Conservation (phyloP, 2,329 filamentous ascomycete species). For the Dactylellina parvicollis region DNA sequence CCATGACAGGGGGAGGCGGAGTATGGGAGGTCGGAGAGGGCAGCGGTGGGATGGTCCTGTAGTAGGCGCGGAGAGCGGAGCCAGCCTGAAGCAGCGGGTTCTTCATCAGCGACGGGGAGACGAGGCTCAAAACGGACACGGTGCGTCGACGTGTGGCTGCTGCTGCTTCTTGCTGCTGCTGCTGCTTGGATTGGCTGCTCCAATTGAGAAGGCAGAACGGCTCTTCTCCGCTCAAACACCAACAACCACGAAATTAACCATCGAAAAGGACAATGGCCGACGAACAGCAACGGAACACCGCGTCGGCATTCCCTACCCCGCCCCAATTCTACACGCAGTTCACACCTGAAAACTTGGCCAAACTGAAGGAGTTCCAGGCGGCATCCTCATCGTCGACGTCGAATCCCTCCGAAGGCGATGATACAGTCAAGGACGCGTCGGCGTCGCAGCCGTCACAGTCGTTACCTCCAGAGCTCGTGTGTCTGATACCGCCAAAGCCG, state of each 20-base stretch:
- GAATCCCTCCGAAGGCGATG: slow-evolving; percentile 55
- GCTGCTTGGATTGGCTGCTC: neutral
- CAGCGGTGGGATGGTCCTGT: slow-evolving; percentile 30
- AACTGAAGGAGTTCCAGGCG: slow-evolving; percentile 66
- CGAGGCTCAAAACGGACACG: neutral
- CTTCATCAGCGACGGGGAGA: slow-evolving; percentile 4
- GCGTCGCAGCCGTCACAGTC: slow-evolving; percentile 66
- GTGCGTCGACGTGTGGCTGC: neutral
- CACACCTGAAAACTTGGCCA: slow-evolving; percentile 76
- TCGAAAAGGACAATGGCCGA: slow-evolving; percentile 31
- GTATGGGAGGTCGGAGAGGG: slow-evolving; percentile 10
- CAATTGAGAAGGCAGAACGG: too few relatives aligned
- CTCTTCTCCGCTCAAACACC: neutral
- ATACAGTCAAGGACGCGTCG: slow-evolving; percentile 14
- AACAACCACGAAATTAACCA: neutral
- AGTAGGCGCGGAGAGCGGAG: slow-evolving; percentile 31
- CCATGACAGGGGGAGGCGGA: slow-evolving; percentile 55
- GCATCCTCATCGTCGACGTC: slow-evolving; percentile 44
- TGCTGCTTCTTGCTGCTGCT: slow-evolving; percentile 2
- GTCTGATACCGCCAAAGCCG: slow-evolving; percentile 81
- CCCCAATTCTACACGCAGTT: slow-evolving; percentile 92
- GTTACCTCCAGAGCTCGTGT: slow-evolving; percentile 76
- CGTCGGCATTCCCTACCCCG: slow-evolving; percentile 82
- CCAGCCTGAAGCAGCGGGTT: slow-evolving; percentile 33
- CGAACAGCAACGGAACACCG: slow-evolving; percentile 60